These are phyloP conservation scores for Penicillium sumatraense DNA, from an alignment of 2,329 filamentous ascomycete genomes.

Conservation along the genomic window DNA sequence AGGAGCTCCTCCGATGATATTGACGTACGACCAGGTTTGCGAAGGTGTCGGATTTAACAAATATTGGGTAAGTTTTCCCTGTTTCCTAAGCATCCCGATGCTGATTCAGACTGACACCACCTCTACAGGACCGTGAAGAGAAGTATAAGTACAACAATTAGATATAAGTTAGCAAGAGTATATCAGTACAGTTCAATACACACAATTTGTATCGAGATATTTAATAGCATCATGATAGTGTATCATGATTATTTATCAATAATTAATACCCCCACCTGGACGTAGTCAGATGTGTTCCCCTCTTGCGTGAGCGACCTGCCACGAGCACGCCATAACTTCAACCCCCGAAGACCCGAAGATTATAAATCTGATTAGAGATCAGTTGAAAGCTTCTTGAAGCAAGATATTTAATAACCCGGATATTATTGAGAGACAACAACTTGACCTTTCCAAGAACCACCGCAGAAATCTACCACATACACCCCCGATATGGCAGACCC, in stretches of 20 bases:
- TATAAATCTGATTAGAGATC: constrained; percentile 2
- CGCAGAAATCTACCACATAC: background rate
- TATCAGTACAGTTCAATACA: no score
- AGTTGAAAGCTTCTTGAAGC: background rate
- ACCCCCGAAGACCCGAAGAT: background rate
- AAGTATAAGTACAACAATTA: constrained; percentile 25
- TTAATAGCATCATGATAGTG: no score
- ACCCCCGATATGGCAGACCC: constrained; percentile 20
- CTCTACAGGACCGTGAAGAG: constrained; percentile 30
- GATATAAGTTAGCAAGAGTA: background rate
- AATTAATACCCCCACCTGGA: background rate
- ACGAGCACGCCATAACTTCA: constrained; percentile 1
- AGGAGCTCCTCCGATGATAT: constrained; percentile 49
- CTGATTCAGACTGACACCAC: background rate
- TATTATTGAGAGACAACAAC: no score
- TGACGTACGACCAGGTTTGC: constrained; percentile 51
- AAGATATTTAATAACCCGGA: background rate
- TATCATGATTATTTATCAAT: no score
- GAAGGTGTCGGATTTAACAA: constrained; percentile 53
- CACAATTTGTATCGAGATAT: no score
- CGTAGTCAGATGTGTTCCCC: background rate
- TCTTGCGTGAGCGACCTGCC: background rate
- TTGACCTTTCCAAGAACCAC: background rate
- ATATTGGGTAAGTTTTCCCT: constrained; percentile 40
- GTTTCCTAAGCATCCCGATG: background rate